Base-by-base conservation (phyloP, 805 yeast genomes). In the Myxozyma udenii region DNA sequence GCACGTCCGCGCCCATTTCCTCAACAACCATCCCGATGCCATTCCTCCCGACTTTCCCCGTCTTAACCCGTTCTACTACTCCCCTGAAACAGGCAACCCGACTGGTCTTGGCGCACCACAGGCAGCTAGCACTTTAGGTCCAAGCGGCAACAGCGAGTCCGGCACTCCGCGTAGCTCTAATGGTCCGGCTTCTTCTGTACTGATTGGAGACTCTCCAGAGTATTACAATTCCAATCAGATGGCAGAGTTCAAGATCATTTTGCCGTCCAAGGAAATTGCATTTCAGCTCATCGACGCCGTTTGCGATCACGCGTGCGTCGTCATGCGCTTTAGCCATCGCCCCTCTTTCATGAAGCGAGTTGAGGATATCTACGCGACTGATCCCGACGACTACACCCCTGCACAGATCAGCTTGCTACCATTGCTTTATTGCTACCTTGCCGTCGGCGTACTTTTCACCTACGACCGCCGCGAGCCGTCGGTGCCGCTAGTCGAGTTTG, bases 261-360 rank as follows among this genome's bases (percentile, higher is more conserved):
- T 89, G 33, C 96, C 96, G 0, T 79, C 90, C 1, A 82, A 85
- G 62, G 83, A 80, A 30, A 77, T 78, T 23, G 91, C 95, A 0
- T 67, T 86, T 33, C 79, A 79, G 58, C 73, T 88, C 55, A 81
- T 89, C 21, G 79, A 80, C 53, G 79, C 83, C 41, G 84, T 90
- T 0, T 89, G 95, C 95, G 80, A 82, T 55, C 81, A 83, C 60
- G 95, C 95, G 0, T 87, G 95, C 68, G 88, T 87, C 3, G 71
- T 89, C 46, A 86, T 88, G 65, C 74, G 95, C 50, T 88, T 89
- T 66, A 85, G 87, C 65, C 95, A 89, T 64, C 71, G 95, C 28
- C 95, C 95, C 0, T 81, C 90, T 2, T 78, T 88, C 54, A 74
- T 85, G 47, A 78, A 79, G 55, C 89, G 85, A 58, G 72, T 88